Percentiles rank a stretch among this genome's conserved stretches.
Evolutionary conservation across 2,329 filamentous ascomycete genomes (phyloP).

Genomic region (Leptographium procerum): DNA sequence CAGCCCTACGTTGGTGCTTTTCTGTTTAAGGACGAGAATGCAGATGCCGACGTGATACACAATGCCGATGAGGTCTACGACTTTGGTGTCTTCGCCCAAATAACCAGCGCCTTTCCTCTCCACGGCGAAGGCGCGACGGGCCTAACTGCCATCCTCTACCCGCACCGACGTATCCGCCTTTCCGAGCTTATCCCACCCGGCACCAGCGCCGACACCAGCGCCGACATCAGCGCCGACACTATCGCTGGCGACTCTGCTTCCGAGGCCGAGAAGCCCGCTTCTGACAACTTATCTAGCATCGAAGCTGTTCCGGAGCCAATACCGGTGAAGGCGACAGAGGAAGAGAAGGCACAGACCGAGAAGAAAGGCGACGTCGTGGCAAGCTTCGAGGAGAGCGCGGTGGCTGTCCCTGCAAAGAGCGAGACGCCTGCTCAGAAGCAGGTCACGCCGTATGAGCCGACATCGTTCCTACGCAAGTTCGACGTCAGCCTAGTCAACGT

Average conservation of each 20-base stretch:
- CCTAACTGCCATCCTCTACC: conserved; percentile 89
- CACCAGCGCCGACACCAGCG: neutral
- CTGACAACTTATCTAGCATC: conserved; percentile 6
- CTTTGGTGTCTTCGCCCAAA: conserved; percentile 92
- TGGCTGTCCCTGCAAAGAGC: conserved; percentile 40
- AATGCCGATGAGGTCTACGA: conserved; percentile 87
- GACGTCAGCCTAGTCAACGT: conserved; percentile 91
- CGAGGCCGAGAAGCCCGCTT: conserved; percentile 30
- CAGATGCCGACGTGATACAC: conserved; percentile 88
- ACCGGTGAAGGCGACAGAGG: conserved; percentile 39
- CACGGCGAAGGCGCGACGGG: conserved; percentile 73
- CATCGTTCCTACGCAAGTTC: conserved; percentile 82
- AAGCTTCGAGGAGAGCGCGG: conserved; percentile 79
- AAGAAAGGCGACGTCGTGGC: conserved; percentile 91
- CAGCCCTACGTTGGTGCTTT: conserved; percentile 97
- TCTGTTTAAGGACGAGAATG: conserved; percentile 89
- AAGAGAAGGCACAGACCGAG: conserved; percentile 40
- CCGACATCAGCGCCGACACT: neutral
- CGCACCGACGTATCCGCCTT: conserved; percentile 86
- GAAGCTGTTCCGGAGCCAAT: conserved; percentile 48
- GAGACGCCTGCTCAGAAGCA: conserved; percentile 21
- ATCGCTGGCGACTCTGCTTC: conserved; percentile 19
- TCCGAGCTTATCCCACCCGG: conserved; percentile 67
- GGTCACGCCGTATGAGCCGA: conserved; percentile 58
- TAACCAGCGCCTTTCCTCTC: conserved; percentile 90